Conservation (phyloP, 208 protist species). For the Leishmania braziliensis region DNA sequence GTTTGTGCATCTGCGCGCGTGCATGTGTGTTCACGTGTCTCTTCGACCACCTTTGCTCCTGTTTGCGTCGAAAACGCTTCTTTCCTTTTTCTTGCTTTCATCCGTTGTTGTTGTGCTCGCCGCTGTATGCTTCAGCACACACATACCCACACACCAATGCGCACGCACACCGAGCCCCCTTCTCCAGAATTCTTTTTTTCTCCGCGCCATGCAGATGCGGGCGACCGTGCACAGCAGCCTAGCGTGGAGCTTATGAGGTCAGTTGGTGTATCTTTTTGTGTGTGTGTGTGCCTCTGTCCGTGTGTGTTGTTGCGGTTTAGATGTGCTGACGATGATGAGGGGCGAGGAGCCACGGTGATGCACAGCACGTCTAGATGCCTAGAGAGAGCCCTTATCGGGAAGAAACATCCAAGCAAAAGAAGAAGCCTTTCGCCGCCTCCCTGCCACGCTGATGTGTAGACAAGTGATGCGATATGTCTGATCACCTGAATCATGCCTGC, state of each 20-base stretch:
- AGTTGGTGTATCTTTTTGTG: neutral
- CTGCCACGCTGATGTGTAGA: neutral
- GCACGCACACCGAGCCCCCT: neutral
- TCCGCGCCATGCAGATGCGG: neutral
- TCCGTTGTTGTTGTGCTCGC: neutral
- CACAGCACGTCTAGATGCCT: neutral
- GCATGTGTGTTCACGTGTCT: neutral
- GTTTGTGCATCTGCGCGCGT: constrained; percentile 10
- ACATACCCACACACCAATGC: neutral
- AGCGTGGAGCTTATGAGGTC: neutral
- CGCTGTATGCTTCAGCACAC: neutral
- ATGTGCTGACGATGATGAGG: neutral
- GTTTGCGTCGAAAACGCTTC: neutral
- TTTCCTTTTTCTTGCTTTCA: neutral
- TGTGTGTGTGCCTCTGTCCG: constrained; percentile 9
- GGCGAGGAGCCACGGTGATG: neutral
- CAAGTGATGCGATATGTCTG: neutral
- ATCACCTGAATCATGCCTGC: neutral
- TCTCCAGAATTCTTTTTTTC: neutral
- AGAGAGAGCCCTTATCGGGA: neutral
- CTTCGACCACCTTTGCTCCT: neutral
- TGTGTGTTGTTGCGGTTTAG: neutral
- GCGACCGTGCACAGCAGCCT: neutral
- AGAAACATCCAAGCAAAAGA: neutral
- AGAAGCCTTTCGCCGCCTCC: neutral